These are phyloP conservation scores for Boletus calvinii DNA, from an alignment of 1,284 basidiomycete species.

Conservation along the genomic window DNA sequence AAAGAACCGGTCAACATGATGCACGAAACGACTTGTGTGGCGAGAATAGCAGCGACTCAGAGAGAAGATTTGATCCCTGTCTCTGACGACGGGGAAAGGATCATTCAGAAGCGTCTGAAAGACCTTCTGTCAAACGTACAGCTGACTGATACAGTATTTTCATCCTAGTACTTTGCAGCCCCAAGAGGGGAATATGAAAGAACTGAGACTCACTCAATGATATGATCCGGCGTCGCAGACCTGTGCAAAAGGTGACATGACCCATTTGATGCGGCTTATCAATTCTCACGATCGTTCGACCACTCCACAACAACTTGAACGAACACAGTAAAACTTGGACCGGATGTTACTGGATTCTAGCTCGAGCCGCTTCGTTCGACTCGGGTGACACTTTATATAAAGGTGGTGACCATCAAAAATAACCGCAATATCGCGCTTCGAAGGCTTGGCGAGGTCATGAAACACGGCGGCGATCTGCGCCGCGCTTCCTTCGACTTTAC, in stretches of 20 bases:
- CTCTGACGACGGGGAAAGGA: constrained; percentile 7
- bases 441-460: not conserved
- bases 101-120: constrained; percentile 31
- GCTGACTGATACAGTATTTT: constrained; percentile 21
- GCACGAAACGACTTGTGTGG: not conserved
- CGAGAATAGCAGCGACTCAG: constrained; percentile 22
- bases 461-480: not conserved
- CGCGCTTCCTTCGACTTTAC: not conserved
- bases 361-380: too few species aligned
- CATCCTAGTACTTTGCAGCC: constrained; percentile 21
- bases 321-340: too few species aligned
- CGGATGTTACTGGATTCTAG: too few species aligned
- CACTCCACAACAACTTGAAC: too few species aligned
- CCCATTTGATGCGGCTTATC: too few species aligned
- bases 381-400: too few species aligned
- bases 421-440: too few species aligned
- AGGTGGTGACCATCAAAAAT: too few species aligned
- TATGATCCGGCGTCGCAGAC: not conserved
- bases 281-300: constrained; percentile 2
- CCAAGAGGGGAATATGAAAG: not conserved
- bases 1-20: constrained; percentile 15
- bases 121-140: constrained; percentile 26
- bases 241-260: not conserved
- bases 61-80: constrained; percentile 33
- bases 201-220: constrained; percentile 13